These are phyloP conservation scores for Apiospora kogelbergensis DNA, from an alignment of 2,329 filamentous ascomycete genomes.

Conservation along the genomic window DNA sequence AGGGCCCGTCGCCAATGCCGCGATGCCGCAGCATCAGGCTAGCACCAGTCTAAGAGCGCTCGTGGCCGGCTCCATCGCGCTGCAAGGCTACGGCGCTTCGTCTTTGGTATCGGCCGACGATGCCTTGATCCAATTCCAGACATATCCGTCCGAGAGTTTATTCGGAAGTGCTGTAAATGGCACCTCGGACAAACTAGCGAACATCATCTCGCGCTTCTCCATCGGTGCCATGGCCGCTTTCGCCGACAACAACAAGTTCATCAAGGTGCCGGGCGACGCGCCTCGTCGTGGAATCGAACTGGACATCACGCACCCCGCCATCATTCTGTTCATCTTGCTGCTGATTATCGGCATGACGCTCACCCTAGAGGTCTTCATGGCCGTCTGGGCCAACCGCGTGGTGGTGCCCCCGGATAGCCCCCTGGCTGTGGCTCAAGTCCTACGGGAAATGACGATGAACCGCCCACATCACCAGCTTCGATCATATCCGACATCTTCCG, in stretches of 20 bases:
- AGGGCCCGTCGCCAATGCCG: constrained; percentile 32
- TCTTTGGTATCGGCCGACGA: constrained; percentile 22
- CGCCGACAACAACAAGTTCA: constrained; percentile 28
- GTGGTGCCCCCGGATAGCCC: constrained; percentile 2
- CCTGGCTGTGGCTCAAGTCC: constrained; percentile 4
- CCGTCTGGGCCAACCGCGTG: constrained; percentile 12
- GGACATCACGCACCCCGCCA: neutral
- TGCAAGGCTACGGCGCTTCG: constrained; percentile 36
- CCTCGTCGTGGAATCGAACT: constrained; percentile 20
- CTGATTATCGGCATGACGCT: constrained; percentile 5
- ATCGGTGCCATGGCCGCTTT: constrained; percentile 35
- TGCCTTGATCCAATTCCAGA: constrained; percentile 34
- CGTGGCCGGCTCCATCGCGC: constrained; percentile 38
- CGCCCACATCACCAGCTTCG: neutral
- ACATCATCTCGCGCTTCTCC: constrained; percentile 35
- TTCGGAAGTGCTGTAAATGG: constrained; percentile 37
- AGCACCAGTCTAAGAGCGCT: constrained; percentile 34
- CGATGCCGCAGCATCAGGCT: constrained; percentile 35
- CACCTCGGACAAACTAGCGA: constrained; percentile 32
- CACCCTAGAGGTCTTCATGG: constrained; percentile 6
- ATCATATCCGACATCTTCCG: neutral
- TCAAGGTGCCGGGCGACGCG: constrained; percentile 27
- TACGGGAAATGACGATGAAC: constrained; percentile 1
- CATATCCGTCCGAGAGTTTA: constrained; percentile 41
- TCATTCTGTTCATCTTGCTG: constrained; percentile 1